Evolutionary conservation across 83 land plant genomes (phyloP).

Genomic region (Larix sibirica): DNA sequence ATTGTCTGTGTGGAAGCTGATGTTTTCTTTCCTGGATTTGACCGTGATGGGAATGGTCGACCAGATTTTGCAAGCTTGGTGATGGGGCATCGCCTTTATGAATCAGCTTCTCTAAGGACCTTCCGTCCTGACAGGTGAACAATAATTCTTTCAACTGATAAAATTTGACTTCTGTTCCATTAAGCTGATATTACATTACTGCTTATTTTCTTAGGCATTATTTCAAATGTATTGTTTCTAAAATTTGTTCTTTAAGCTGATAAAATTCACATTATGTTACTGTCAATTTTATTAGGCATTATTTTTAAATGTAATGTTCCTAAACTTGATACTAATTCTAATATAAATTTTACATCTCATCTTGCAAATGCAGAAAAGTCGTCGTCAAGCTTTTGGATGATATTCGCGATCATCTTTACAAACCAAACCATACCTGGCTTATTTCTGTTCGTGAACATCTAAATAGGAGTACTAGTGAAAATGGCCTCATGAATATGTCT

Average conservation of each 20-base stretch:
- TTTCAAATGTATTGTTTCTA: too few species aligned
- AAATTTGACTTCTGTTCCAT: conserved; percentile 6
- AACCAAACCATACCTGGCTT: conserved; percentile 71
- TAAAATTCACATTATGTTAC: not conserved
- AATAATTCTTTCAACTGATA: not conserved
- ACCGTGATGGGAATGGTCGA: conserved; percentile 75
- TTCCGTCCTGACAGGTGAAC: conserved; percentile 88
- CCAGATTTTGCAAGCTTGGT: conserved; percentile 92
- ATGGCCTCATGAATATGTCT: conserved; percentile 48
- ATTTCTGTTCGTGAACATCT: conserved; percentile 55
- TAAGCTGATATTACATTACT: not conserved
- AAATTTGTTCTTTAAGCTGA: too few species aligned
- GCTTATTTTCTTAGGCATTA: too few species aligned
- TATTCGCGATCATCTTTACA: conserved; percentile 59
- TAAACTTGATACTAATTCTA: not conserved
- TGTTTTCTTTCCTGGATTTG: conserved; percentile 88
- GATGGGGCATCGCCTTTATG: conserved; percentile 89
- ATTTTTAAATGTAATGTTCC: not conserved
- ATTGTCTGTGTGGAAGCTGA: conserved; percentile 86
- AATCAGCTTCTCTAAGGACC: conserved; percentile 67
- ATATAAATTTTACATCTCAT: not conserved
- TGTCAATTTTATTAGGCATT: not conserved
- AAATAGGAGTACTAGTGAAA: conserved; percentile 41
- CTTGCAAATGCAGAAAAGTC: conserved; percentile 47
- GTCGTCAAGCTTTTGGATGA: conserved; percentile 50